A percentile compares a stretch with the other conserved stretches of the same genome.
Conservation (phyloP, 23 red algal species). For the Pyropia haitanensis region DNA sequence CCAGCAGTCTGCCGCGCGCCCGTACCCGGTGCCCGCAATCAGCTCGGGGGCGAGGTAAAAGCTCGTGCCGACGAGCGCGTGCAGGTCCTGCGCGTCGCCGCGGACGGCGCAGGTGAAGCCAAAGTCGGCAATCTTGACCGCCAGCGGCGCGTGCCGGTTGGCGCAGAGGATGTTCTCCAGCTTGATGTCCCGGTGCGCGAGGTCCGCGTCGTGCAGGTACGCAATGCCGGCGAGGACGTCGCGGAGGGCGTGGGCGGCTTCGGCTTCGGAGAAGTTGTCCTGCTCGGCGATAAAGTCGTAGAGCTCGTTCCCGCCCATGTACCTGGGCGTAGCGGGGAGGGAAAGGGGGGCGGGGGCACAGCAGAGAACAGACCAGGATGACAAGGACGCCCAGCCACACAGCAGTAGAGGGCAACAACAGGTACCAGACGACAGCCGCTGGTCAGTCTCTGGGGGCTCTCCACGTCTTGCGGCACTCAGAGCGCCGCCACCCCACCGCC, state of each 20-base stretch:
- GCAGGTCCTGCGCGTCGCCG: slow-evolving; percentile 14
- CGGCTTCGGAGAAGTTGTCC: slow-evolving; percentile 17
- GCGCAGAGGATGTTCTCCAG: slow-evolving; percentile 69
- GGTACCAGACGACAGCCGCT: too few species aligned
- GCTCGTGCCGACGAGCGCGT: slow-evolving; percentile 50
- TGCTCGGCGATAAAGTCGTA: slow-evolving; percentile 41
- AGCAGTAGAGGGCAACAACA: too few species aligned
- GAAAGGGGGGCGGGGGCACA: too few species aligned
- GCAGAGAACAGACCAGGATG: too few species aligned
- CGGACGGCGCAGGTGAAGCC: slow-evolving; percentile 38
- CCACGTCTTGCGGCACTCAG: too few species aligned
- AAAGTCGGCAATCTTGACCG: slow-evolving; percentile 77
- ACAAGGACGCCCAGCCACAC: too few species aligned
- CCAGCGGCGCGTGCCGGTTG: slow-evolving; percentile 8
- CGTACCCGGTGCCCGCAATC: slow-evolving; percentile 31
- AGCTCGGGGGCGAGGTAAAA: slow-evolving; percentile 70
- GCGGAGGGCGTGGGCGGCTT: slow-evolving; percentile 16
- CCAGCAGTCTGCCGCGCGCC: slow-evolving; percentile 76
- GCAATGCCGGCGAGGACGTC: slow-evolving; percentile 64
- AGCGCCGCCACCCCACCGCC: too few species aligned
- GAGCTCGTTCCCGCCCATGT: slow-evolving; percentile 18
- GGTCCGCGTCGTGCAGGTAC: slow-evolving; percentile 64
- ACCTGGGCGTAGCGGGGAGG: too few species aligned
- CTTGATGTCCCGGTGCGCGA: slow-evolving; percentile 79
- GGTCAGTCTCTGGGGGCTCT: too few species aligned